These are phyloP conservation scores for Populus davidiana DNA, from an alignment of 345 rosid species.

Conservation along the genomic window DNA sequence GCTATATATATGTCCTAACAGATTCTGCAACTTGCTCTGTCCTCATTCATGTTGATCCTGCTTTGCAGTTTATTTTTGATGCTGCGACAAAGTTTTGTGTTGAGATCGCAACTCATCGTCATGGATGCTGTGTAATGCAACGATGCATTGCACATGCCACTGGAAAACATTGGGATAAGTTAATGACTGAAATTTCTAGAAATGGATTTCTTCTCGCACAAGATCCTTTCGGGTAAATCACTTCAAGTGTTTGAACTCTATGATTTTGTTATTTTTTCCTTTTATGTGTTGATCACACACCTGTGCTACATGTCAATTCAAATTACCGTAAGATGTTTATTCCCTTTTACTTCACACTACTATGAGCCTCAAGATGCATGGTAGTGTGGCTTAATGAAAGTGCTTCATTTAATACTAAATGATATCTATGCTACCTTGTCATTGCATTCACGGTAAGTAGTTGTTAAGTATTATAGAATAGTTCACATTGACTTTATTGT, in stretches of 20 bases:
- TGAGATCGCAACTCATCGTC: slow-evolving; percentile 68
- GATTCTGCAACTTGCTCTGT: not conserved
- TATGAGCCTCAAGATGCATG: not conserved
- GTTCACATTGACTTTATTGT: not conserved
- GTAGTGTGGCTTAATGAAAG: not conserved
- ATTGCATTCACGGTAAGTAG: not conserved
- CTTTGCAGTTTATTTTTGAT: slow-evolving; percentile 58
- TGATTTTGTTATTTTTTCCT: not conserved
- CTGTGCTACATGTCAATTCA: not conserved
- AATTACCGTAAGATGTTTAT: not conserved
- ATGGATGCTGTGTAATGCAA: slow-evolving; percentile 77
- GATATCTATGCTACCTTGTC: not conserved
- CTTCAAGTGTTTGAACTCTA: not conserved
- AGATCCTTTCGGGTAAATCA: slow-evolving; percentile 68
- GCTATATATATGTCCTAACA: not conserved
- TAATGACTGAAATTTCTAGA: slow-evolving; percentile 46
- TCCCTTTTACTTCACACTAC: no score
- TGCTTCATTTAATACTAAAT: not conserved
- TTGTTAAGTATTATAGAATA: not conserved
- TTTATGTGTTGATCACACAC: not conserved
- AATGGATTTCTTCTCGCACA: slow-evolving; percentile 59
- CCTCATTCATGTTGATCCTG: not conserved
- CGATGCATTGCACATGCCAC: slow-evolving; percentile 52
- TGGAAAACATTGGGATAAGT: slow-evolving; percentile 46
- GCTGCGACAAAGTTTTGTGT: slow-evolving; percentile 59